A percentile compares a stretch with the other conserved stretches of the same genome.
Evolutionary conservation across 208 protist species (phyloP).

Genomic region (Leishmania aethiopica): DNA sequence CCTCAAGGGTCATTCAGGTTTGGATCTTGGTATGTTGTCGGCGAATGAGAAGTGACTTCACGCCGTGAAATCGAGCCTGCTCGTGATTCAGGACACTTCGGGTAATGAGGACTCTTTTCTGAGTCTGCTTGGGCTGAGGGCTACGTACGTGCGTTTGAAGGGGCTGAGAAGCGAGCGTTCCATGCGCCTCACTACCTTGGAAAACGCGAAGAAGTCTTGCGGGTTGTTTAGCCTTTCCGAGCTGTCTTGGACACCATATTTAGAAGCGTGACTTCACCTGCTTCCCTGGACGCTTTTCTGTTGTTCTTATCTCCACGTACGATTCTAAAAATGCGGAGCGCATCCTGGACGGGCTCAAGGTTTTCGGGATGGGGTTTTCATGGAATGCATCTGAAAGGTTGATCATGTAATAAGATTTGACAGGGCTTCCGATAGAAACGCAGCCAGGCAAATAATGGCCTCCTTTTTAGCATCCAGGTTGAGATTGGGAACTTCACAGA

Average conservation of each 20-base stretch:
- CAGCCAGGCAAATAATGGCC: conserved; percentile 11
- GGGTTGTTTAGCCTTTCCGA: conserved; percentile 13
- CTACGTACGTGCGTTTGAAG: conserved; percentile 23
- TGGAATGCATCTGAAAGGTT: conserved; percentile 26
- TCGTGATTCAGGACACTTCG: conserved; percentile 4
- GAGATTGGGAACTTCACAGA: conserved; percentile 31
- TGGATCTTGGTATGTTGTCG: conserved; percentile 13
- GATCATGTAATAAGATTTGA: conserved; percentile 31
- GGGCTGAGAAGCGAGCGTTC: conserved; percentile 22
- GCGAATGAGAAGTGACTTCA: conserved; percentile 21
- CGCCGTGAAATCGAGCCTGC: not conserved
- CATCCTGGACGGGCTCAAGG: conserved; percentile 15
- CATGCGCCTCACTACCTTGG: not conserved
- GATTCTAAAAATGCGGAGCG: conserved; percentile 4
- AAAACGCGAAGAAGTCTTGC: not conserved
- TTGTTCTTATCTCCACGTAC: conserved; percentile 25
- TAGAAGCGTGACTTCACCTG: conserved; percentile 33
- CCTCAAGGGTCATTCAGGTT: conserved; percentile 22
- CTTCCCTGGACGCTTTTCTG: conserved; percentile 20
- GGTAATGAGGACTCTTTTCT: conserved; percentile 34
- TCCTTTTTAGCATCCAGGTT: conserved; percentile 20
- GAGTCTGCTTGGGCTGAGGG: conserved; percentile 22
- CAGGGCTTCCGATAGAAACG: conserved; percentile 6
- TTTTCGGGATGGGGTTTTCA: conserved; percentile 28
- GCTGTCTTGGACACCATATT: conserved; percentile 18